Evolutionary conservation across 1,284 basidiomycete genomes (phyloP).

Genomic region (Puccinia polysora): DNA sequence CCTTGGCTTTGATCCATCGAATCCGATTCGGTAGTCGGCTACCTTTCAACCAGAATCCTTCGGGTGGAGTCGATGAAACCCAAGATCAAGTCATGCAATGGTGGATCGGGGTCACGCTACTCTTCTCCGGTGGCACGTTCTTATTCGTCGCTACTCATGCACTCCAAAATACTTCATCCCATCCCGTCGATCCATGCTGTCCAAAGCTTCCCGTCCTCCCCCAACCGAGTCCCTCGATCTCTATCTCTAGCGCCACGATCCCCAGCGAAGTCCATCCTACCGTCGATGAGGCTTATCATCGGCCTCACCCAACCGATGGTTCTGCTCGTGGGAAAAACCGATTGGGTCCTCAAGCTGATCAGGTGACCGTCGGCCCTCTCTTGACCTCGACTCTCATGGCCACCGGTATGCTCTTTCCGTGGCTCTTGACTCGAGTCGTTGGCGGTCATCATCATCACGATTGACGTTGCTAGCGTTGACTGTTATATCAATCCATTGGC

Average conservation of each 20-base stretch:
- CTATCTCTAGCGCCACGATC: neutral
- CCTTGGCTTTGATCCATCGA: slow-evolving; percentile 58
- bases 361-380: neutral
- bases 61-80: neutral
- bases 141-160: slow-evolving; percentile 77
- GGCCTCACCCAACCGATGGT: neutral
- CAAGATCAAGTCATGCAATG: slow-evolving; percentile 46
- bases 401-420: slow-evolving; percentile 20
- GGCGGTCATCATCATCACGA: neutral
- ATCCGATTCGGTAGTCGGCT: neutral
- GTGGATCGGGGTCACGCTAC: slow-evolving; percentile 70
- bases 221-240: neutral
- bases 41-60: neutral
- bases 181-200: slow-evolving; percentile 16
- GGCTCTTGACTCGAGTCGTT: slow-evolving; percentile 7
- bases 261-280: neutral
- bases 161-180: slow-evolving; percentile 47
- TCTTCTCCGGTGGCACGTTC: slow-evolving; percentile 87
- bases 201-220: neutral
- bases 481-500: neutral
- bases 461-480: neutral
- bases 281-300: neutral
- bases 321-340: no score
- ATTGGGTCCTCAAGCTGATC: no score
- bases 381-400: slow-evolving; percentile 11